phyloP scores from a whole-genome alignment of 2,329 filamentous ascomycete genomes.

The Ophiosphaerella herpotricha region DNA sequence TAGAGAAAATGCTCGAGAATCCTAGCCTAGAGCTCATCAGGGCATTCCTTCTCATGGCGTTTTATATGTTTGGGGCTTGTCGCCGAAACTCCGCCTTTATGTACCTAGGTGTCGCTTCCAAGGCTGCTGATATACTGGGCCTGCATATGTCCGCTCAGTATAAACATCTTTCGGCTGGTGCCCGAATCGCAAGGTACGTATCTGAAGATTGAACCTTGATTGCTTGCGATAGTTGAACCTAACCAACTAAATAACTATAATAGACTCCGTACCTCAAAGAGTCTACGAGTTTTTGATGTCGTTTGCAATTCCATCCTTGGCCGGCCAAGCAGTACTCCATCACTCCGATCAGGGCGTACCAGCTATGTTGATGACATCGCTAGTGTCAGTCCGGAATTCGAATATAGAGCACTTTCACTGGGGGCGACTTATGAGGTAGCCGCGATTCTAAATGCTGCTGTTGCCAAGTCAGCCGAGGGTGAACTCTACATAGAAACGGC shows the following conservation, averaged over 20 bases:
- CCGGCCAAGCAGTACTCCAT: constrained; percentile 44
- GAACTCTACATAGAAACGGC: constrained; percentile 11
- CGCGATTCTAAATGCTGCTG: constrained; percentile 14
- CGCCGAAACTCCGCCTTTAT: constrained; percentile 66
- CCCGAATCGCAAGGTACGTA: constrained; percentile 17
- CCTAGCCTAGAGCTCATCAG: constrained; percentile 59
- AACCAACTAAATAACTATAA: neutral
- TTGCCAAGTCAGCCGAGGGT: constrained; percentile 12
- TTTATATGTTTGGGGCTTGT: constrained; percentile 64
- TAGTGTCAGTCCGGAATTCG: neutral
- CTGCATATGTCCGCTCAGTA: constrained; percentile 52
- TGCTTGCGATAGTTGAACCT: too few species aligned
- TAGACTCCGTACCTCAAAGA: constrained; percentile 54
- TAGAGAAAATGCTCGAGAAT: constrained; percentile 58
- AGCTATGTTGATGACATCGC: constrained; percentile 11
- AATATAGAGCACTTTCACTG: constrained; percentile 16
- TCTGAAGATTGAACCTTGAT: neutral
- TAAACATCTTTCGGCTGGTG: constrained; percentile 9
- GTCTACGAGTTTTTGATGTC: constrained; percentile 54
- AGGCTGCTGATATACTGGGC: constrained; percentile 62
- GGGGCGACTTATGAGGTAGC: constrained; percentile 32
- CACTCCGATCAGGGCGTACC: constrained; percentile 13
- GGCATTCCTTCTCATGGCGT: constrained; percentile 61
- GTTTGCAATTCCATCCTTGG: constrained; percentile 57
- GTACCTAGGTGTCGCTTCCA: constrained; percentile 64